Evolutionary conservation across 2,329 filamentous ascomycete genomes (phyloP).

Genomic region (Xylaria sp.): DNA sequence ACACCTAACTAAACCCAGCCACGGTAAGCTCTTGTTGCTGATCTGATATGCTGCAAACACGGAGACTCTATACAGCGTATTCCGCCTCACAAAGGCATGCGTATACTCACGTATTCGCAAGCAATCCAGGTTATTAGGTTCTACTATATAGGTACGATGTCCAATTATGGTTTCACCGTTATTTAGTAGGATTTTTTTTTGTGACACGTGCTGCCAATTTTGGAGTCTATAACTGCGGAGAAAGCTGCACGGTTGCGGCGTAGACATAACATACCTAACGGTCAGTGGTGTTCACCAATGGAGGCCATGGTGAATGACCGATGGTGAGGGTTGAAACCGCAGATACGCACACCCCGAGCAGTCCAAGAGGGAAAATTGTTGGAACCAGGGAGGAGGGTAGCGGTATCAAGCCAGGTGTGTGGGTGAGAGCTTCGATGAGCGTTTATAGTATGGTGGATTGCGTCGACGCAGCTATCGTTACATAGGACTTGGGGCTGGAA

Average conservation of each 20-base stretch:
- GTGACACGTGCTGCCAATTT: constrained; percentile 19
- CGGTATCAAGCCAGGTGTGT: constrained; percentile 20
- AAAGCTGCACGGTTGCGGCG: constrained; percentile 17
- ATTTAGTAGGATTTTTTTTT: neutral
- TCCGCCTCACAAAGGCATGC: constrained; percentile 11
- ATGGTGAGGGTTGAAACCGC: constrained; percentile 5
- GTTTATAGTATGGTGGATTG: constrained; percentile 7
- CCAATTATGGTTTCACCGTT: constrained; percentile 7
- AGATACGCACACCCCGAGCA: constrained; percentile 35
- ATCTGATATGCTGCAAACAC: neutral
- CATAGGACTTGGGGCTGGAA: constrained; percentile 19
- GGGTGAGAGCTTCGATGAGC: neutral
- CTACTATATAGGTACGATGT: neutral
- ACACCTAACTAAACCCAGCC: neutral
- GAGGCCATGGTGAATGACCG: constrained; percentile 12
- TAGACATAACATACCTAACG: constrained; percentile 10
- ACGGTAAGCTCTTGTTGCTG: neutral
- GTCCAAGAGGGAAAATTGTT: constrained; percentile 15
- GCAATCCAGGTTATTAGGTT: neutral
- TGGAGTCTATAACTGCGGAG: constrained; percentile 2
- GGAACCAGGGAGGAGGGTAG: constrained; percentile 24
- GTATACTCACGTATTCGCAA: constrained; percentile 13
- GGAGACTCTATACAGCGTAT: constrained; percentile 5
- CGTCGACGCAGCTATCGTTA: constrained; percentile 16
- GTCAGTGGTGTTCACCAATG: constrained; percentile 5